Base-by-base conservation (phyloP, 2,329 filamentous ascomycete genomes). In the Claviceps purpurea region DNA sequence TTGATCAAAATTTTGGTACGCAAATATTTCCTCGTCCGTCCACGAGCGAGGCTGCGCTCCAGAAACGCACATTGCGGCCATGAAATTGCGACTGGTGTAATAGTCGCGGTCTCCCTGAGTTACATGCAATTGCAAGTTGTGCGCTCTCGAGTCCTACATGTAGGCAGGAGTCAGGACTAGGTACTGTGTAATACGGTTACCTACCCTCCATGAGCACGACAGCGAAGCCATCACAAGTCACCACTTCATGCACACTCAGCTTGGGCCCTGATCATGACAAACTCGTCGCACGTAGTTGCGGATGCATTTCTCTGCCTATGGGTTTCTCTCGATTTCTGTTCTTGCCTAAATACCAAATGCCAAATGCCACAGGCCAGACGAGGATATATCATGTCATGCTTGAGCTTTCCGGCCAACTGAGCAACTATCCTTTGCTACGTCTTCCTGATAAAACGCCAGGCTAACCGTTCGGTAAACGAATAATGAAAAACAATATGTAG, bases 371-470 rank as follows among this genome's bases (percentile, higher is more conserved):
- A 34, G 30, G 30, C 30, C 37, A 50, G 41, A 41, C 37, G 20
- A 16, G 20, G n/a, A 16, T 5, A 18, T 30, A 50, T n/a, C 3
- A 50, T 50, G 42, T n/a, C 3, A 50, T 50, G 42, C 37, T 46
- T 30, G 47, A 53, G 42, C 51, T 5, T 20, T 44, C 13, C 42
- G 38, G 10, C 43, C 51, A 30, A 47, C 11, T 47, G 14, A 51
- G 37, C 50, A 34, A 51, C 43, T 34, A 52, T 46, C 43, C 51
- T 47, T 53, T 53, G 43, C 24, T 53, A 47, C 51, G 47, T 48
- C 51, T 43, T 45, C 30, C 43, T 45, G 38, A 34, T 14, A 52
- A 30, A 54, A 54, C 50, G 51, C 50, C 45, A 22, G 44, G 53
- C 50, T 52, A 49, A 50, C 34, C 16, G 38, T 24, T 43, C 38